Evolutionary conservation across 805 yeast species (phyloP).

Genomic region (Lachancea quebecensis): DNA sequence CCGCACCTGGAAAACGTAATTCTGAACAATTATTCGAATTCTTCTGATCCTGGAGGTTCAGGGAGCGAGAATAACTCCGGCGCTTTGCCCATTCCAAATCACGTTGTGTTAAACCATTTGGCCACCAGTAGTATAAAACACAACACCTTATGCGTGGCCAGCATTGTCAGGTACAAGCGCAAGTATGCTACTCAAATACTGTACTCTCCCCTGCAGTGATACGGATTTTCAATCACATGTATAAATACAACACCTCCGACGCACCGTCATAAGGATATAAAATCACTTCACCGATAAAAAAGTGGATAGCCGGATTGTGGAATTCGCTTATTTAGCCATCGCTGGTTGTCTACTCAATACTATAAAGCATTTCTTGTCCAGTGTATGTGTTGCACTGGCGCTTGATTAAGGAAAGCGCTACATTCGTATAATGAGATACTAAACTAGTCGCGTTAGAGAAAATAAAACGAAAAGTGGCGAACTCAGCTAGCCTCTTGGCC

Average conservation of each 20-base stretch:
- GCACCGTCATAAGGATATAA: not conserved
- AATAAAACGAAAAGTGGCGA: not conserved
- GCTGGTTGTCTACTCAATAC: too few species aligned
- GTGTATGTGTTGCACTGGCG: too few species aligned
- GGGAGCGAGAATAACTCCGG: slow-evolving; percentile 68
- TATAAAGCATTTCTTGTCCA: too few species aligned
- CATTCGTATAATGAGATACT: too few species aligned
- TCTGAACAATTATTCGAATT: slow-evolving; percentile 55
- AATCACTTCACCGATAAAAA: not conserved
- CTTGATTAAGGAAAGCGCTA: too few species aligned
- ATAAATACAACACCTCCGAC: too few species aligned
- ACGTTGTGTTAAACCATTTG: slow-evolving; percentile 86
- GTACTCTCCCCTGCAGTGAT: slow-evolving; percentile 70
- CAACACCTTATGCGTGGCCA: slow-evolving; percentile 88
- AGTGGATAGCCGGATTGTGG: too few species aligned
- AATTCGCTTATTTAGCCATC: too few species aligned
- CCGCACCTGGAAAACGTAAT: slow-evolving; percentile 95
- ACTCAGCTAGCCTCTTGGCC: not conserved
- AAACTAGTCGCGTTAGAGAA: too few species aligned
- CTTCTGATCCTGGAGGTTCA: slow-evolving; percentile 21
- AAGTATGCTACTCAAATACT: slow-evolving; percentile 88
- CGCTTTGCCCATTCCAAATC: slow-evolving; percentile 89
- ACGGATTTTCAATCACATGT: not conserved
- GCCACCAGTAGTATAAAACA: slow-evolving; percentile 95
- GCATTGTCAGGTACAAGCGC: slow-evolving; percentile 79